Evolutionary conservation across 306 rosid genomes (phyloP), one percentile per base, ranked within the genome.

Genomic region (Notholithocarpus densiflorus): DNA sequence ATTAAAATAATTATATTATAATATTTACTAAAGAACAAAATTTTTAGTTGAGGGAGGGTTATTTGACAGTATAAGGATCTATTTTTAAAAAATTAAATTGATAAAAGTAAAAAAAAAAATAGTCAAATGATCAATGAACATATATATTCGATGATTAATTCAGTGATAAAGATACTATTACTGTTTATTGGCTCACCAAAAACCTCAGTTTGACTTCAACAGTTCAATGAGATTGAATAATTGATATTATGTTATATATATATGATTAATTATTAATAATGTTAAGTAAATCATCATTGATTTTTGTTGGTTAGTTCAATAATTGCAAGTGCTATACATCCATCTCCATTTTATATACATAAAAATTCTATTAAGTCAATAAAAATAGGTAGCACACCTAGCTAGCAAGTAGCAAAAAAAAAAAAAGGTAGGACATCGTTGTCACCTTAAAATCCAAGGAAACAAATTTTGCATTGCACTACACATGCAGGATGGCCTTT

Each of bases 371-470:
- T 57, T 31, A 32, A 13, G 17, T 45, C 81, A 76, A 32, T 45
- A 34, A 40, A 29, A 26, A 43, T 53, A 45, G 85, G 85, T 72
- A 54, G 73, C 68, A 20, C 79, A 77, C 56, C 82, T 40, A 40
- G 45, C 12, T 40, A 40, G 45, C 45, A 40, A 40, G 45, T 8
- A 2, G 45, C 12, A 40, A 37, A 26, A 6, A 37, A 40, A 40
- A 27, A 31, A 26, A 12, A 14, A 20, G 85, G 82, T 77, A 27
- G 73, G 68, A 20, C 82, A 77, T 72, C 82, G 27, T 29, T 65
- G 32, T 77, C 85, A 27, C 5, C 52, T 13, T 64, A 29, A 40
- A 40, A 40, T 4, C 12, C 29, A n/a, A 1, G 26, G 24, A 18
- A 32, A 31, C 51, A 66, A 32, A 17, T 66, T 66, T 66, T 21